These are phyloP conservation scores for Favolaschia claudopus DNA, from an alignment of 768 basidiomycete genomes.

Conservation along the genomic window DNA sequence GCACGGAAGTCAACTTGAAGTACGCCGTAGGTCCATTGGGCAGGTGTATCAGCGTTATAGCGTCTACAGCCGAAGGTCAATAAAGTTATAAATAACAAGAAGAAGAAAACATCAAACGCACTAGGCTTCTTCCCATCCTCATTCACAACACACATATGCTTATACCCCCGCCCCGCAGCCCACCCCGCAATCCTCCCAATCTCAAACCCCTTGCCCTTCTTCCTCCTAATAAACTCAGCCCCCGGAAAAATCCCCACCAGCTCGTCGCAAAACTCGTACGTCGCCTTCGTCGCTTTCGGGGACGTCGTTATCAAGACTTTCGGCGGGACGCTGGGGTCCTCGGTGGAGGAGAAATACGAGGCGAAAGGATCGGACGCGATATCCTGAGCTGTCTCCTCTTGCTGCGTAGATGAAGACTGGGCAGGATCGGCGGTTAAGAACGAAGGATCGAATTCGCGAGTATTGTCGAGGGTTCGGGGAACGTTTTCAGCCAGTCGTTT, in stretches of 20 bases:
- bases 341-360: slow-evolving; percentile 72
- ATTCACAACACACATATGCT: slow-evolving; percentile 91
- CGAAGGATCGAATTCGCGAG: slow-evolving; percentile 83
- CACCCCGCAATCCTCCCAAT: slow-evolving; percentile 91
- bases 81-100: slow-evolving; percentile 11
- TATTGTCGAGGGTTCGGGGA: slow-evolving; percentile 93
- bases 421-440: slow-evolving; percentile 63
- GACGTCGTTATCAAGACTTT: slow-evolving; percentile 94
- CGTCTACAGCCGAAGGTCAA: slow-evolving; percentile 66
- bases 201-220: slow-evolving; percentile 91
- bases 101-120: slow-evolving; percentile 50
- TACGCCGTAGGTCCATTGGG: slow-evolving; percentile 94
- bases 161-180: slow-evolving; percentile 90
- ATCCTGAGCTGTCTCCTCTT: slow-evolving; percentile 70
- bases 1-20: slow-evolving; percentile 91
- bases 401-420: slow-evolving; percentile 45
- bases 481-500: slow-evolving; percentile 86
- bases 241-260: slow-evolving; percentile 90
- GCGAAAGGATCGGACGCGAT: slow-evolving; percentile 81
- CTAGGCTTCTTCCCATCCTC: slow-evolving; percentile 96
- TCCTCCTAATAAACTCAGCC: slow-evolving; percentile 85
- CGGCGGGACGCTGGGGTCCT: slow-evolving; percentile 76
- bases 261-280: slow-evolving; percentile 94
- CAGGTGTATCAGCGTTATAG: slow-evolving; percentile 89
- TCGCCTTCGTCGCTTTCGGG: slow-evolving; percentile 84